These are phyloP conservation scores for Heteromeles arbutifolia DNA, from an alignment of 306 rosid species.

Conservation along the genomic window DNA sequence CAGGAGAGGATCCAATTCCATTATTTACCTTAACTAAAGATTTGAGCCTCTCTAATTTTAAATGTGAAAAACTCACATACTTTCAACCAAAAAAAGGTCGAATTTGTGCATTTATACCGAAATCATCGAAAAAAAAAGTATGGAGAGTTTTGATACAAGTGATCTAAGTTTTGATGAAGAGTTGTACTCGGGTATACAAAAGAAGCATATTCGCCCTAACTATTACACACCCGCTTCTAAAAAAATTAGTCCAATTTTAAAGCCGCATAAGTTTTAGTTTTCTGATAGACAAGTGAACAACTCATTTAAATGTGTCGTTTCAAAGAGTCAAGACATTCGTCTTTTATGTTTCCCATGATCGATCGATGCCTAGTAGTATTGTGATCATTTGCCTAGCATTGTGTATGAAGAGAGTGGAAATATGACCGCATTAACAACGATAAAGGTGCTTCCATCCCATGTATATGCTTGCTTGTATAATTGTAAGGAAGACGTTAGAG, in stretches of 20 bases:
- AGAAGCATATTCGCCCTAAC: neutral
- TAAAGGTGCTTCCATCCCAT: neutral
- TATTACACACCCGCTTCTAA: neutral
- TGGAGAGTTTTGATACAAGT: too few species aligned
- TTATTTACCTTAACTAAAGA: neutral
- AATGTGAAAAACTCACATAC: neutral
- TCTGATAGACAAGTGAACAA: too few species aligned
- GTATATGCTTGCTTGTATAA: neutral
- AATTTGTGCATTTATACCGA: neutral
- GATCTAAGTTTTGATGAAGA: too few species aligned
- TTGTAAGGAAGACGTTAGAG: neutral
- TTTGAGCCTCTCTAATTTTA: neutral
- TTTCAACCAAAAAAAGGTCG: neutral
- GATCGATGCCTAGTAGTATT: neutral
- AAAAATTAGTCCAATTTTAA: too few species aligned
- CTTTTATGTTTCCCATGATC: neutral
- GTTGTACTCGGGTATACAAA: too few species aligned
- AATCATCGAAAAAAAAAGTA: too few species aligned
- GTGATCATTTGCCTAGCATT: neutral
- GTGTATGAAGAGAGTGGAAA: neutral
- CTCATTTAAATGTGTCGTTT: too few species aligned
- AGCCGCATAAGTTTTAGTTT: too few species aligned
- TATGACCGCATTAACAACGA: neutral
- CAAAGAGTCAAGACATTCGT: too few species aligned
- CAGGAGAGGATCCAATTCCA: too few species aligned